Conservation (phyloP, 1,139 yeast species). For the Yamadazyma sp. region DNA sequence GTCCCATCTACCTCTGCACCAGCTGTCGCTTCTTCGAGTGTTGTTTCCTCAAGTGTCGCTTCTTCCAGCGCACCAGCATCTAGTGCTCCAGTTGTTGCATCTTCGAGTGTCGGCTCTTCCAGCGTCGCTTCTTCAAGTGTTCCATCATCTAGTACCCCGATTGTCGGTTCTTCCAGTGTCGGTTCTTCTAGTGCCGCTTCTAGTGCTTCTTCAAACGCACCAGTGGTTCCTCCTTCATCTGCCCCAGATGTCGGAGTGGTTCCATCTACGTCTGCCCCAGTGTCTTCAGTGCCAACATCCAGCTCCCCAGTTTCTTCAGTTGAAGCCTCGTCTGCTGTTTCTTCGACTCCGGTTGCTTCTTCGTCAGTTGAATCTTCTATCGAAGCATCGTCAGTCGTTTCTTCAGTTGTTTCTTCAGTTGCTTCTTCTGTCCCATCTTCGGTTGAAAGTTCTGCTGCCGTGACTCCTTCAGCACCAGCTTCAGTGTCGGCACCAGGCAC, state of each 20-base stretch:
- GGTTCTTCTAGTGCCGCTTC: conserved; percentile 3
- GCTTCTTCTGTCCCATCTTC: no score
- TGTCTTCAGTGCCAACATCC: no score
- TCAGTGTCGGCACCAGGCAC: no score
- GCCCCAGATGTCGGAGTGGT: not conserved
- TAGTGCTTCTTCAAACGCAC: conserved; percentile 4
- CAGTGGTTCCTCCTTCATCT: conserved; percentile 2
- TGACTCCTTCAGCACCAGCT: no score
- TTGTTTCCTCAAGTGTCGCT: not conserved
- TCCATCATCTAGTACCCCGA: not conserved
- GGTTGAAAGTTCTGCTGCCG: no score
- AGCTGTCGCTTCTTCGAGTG: conserved; percentile 2
- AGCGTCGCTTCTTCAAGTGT: conserved; percentile 1
- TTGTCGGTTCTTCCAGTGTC: not conserved
- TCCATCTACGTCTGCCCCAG: conserved; percentile 1
- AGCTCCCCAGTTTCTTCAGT: conserved; percentile 2
- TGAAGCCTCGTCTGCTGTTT: conserved; percentile 1
- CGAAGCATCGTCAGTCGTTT: no score
- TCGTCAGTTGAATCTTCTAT: no score
- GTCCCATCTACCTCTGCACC: conserved; percentile 1
- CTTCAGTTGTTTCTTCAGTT: no score
- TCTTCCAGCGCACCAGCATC: conserved; percentile 1
- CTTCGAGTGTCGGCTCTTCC: not conserved
- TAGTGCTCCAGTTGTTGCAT: not conserved
- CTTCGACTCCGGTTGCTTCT: conserved; percentile 1